Evolutionary conservation across 441 rosid genomes (phyloP), one percentile per base, ranked within the genome.

Genomic region (Corymbia citriodora): DNA sequence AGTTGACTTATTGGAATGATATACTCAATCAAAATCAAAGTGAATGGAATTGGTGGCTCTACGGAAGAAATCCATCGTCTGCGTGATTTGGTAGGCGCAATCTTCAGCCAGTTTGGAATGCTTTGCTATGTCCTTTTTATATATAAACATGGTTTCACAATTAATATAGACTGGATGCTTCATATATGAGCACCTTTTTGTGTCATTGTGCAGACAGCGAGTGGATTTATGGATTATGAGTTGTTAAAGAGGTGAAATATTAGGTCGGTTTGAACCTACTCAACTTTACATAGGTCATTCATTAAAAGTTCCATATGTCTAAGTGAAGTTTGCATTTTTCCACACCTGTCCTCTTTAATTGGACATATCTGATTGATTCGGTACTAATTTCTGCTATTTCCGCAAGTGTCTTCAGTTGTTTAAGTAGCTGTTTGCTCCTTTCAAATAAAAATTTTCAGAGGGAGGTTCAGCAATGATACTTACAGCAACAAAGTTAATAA

Each of bases 1-100:
- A 29, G 17, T 13, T 63, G 18, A 29, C 13, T 16, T 29, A 13
- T 0, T 13, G 33, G 17, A 27, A 21, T 23, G 25, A 55, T 55
- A 55, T 0, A 21, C 61, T 21, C 61, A 55, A 19, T 55, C 11
- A 55, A 27, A 61, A 3, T 61, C 70, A 12, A 63, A 63, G 0
- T 4, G 9, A 13, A 63, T 29, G 33, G 55, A 63, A 13, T 27
- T 0, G 1, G 33, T 17, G 0, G 4, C 70, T 63, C 33, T 7
- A 63, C 0, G 9, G 33, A 29, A 29, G 17, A 27, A 6, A 63
- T 63, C 29, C 70, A 13, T 61, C 0, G 2, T 61, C 9, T 29
- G 70, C 1, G 0, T 27, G 4, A 12, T 63, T 6, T 29, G 70
- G n/a, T 11, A 27, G 65, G 65, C 3, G 1, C 0, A 1, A 59